These are phyloP conservation scores for Phytophthora podocarpi DNA, from an alignment of 352 stramenopile genomes.

Conservation along the genomic window DNA sequence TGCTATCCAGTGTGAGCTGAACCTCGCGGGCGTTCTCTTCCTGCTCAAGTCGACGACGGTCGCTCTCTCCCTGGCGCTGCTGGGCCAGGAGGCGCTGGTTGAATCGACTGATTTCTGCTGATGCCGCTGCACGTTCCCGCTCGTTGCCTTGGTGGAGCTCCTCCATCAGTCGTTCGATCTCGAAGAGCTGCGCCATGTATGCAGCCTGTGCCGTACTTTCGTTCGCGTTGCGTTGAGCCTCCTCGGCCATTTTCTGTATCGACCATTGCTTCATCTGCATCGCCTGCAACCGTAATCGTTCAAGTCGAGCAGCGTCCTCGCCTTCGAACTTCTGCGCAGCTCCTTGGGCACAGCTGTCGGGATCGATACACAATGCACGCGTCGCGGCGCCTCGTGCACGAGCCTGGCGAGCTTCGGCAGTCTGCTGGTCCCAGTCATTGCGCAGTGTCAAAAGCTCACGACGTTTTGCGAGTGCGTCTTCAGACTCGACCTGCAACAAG, in stretches of 20 bases:
- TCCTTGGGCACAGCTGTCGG: constrained; percentile 51
- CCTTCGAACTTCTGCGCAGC: constrained; percentile 76
- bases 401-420: constrained; percentile 29
- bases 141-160: constrained; percentile 62
- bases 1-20: constrained; percentile 57
- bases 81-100: constrained; percentile 56
- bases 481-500: constrained; percentile 77
- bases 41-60: constrained; percentile 47
- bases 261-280: constrained; percentile 78
- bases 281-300: constrained; percentile 65
- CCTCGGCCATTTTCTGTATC: constrained; percentile 57
- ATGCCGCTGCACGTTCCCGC: constrained; percentile 47
- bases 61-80: constrained; percentile 45
- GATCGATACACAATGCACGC: constrained; percentile 52
- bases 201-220: constrained; percentile 45
- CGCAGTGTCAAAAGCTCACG: constrained; percentile 68
- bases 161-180: constrained; percentile 64
- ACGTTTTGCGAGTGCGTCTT: constrained; percentile 64
- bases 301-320: constrained; percentile 60
- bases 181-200: constrained; percentile 55
- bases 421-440: constrained; percentile 71
- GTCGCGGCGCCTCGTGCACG: constrained; percentile 36
- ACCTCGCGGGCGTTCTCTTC: constrained; percentile 64
- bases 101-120: constrained; percentile 56
- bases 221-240: constrained; percentile 41